Evolutionary conservation across 2,329 filamentous ascomycete species (phyloP).

Genomic region (Phialophora tarda): DNA sequence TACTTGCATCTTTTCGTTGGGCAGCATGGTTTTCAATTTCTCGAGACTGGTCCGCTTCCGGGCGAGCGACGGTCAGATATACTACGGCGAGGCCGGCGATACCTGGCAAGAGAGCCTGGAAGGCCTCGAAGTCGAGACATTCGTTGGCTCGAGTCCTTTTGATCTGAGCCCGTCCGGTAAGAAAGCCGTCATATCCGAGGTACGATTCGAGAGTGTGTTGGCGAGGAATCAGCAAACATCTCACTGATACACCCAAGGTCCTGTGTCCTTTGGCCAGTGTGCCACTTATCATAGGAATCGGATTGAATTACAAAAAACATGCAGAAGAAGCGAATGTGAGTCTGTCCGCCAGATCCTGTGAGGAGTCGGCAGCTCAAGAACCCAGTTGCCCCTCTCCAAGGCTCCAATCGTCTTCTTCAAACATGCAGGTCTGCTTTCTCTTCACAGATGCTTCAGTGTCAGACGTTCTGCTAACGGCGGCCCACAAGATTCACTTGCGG

Average conservation of each 20-base stretch:
- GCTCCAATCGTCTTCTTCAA: constrained; percentile 51
- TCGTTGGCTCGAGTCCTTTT: constrained; percentile 9
- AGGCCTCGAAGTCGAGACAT: neutral
- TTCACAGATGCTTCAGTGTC: no score
- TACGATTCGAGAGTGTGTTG: constrained; percentile 23
- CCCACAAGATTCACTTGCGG: constrained; percentile 36
- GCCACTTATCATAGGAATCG: constrained; percentile 32
- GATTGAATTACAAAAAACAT: constrained; percentile 34
- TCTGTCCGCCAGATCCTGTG: neutral
- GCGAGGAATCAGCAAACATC: constrained; percentile 31
- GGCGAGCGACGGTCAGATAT: neutral
- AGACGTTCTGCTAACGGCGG: no score
- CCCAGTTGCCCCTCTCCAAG: constrained; percentile 42
- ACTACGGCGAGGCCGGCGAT: constrained; percentile 18
- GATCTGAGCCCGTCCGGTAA: constrained; percentile 1
- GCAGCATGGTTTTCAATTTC: neutral
- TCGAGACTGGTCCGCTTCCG: neutral
- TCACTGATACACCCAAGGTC: constrained; percentile 42
- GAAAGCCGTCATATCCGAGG: constrained; percentile 10
- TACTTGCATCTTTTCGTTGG: no score
- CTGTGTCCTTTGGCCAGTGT: constrained; percentile 49
- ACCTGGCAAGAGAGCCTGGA: constrained; percentile 8
- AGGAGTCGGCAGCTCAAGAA: neutral
- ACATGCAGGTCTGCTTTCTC: constrained; percentile 10
- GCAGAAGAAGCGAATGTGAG: constrained; percentile 33